Evolutionary conservation across 768 basidiomycete genomes (phyloP), one percentile per base, ranked within the genome.

Genomic region (Russula sp.): DNA sequence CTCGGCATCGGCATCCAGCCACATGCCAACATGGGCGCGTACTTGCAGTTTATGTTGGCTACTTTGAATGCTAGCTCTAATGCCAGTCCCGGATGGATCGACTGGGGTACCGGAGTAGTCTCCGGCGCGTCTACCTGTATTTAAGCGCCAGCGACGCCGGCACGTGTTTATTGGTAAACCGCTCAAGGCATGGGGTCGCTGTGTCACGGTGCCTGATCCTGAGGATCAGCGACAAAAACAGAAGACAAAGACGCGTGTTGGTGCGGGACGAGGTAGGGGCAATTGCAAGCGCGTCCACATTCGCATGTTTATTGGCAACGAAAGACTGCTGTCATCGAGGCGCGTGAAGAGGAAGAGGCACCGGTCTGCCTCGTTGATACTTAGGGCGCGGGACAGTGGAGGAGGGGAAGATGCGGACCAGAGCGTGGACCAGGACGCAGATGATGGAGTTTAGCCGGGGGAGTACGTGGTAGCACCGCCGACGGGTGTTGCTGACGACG

Each of bases 181-280:
- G 44, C 64, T 9, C 22, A 51, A 50, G 48, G 10, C 58, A 8
- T 64, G 63, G 63, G 63, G 58, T 34, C 54, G 54, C 16, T 9
- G 51, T 22, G 48, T 64, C 11, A 11, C 13, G 0, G 14, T 60
- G 9, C 58, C 58, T 4, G 62, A 63, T 58, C 62, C 51, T 1
- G 42, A 58, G 8, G 48, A 27, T 27, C 22, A 37, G 5, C 20
- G 39, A 35, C 6, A n/a, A 5, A 55, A n/a, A 2, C 22, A 27
- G 45, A 49, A 32, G 37, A 22, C 20, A 2, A 53, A 18, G 42
- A 51, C 39, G 31, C 31, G 50, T 16, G 16, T 6, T 11, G 32
- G 39, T 16, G 27, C 2, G n/a, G 9, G 31, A 27, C 35, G 37
- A 32, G 48, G 61, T 0, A 48, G 22, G n/a, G 22, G 18, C 34